Percentiles rank a stretch among this genome's conserved stretches.
phyloP scores from a whole-genome alignment of 805 yeast genomes.

The Yamadazyma nakazawae region DNA sequence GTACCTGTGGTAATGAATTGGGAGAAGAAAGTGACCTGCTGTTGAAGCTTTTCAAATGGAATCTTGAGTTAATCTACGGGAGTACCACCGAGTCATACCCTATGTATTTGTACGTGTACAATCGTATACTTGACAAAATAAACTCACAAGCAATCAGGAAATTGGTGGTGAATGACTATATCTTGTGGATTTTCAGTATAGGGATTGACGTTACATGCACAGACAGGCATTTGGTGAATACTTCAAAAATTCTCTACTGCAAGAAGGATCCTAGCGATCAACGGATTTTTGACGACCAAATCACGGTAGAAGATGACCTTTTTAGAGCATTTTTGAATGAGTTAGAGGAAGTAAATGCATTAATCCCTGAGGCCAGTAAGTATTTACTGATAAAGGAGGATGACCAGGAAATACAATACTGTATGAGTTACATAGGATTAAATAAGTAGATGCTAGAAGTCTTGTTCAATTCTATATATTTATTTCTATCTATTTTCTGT shows the following conservation, averaged over 20 bases:
- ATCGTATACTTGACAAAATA: constrained; percentile 37
- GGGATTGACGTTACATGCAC: constrained; percentile 29
- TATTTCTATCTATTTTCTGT: not conserved
- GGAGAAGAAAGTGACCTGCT: constrained; percentile 35
- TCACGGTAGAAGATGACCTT: constrained; percentile 13
- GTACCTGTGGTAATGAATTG: constrained; percentile 38
- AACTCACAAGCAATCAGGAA: constrained; percentile 37
- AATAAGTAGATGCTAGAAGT: not conserved
- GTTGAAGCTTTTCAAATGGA: constrained; percentile 54
- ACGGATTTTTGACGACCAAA: constrained; percentile 17
- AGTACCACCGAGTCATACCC: constrained; percentile 24
- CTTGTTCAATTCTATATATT: not conserved
- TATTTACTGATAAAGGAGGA: constrained; percentile 15
- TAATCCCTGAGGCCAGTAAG: constrained; percentile 20
- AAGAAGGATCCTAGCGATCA: constrained; percentile 14
- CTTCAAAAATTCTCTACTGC: constrained; percentile 29
- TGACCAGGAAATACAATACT: constrained; percentile 13
- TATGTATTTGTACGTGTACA: constrained; percentile 36
- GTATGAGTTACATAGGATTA: constrained; percentile 23
- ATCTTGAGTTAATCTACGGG: constrained; percentile 29
- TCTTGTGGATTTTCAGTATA: constrained; percentile 36
- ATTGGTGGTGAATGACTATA: constrained; percentile 20
- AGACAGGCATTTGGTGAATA: constrained; percentile 16
- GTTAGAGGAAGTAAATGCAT: constrained; percentile 15
- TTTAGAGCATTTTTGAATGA: constrained; percentile 14